Conservation (phyloP, 257 asterid species). For the Cinchona pubescens region DNA sequence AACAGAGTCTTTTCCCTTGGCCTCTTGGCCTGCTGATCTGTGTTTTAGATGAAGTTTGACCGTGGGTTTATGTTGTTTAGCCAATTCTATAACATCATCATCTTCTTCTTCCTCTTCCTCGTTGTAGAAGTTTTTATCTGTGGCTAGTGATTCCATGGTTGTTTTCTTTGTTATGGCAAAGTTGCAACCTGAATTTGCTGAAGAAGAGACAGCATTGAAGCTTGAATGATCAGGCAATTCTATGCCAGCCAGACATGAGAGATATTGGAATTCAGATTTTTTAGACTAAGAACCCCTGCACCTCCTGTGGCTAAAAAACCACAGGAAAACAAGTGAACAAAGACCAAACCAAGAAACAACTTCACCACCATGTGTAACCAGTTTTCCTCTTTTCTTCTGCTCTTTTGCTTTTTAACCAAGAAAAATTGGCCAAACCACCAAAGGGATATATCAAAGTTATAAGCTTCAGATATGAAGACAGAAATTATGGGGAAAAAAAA, state of each 20-base stretch:
- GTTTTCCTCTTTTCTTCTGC: neutral
- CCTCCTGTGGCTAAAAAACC: constrained; percentile 30
- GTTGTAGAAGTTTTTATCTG: constrained; percentile 14
- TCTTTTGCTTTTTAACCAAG: neutral
- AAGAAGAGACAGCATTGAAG: constrained; percentile 35
- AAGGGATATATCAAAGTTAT: neutral
- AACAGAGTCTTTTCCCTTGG: constrained; percentile 38
- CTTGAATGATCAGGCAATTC: constrained; percentile 44
- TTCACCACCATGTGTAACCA: constrained; percentile 35
- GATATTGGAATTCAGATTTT: constrained; percentile 29
- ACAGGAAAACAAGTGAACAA: constrained; percentile 29
- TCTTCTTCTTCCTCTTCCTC: constrained; percentile 20
- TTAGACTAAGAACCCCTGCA: constrained; percentile 22
- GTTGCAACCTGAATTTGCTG: constrained; percentile 38
- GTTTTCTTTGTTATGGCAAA: constrained; percentile 16
- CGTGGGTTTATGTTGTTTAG: constrained; percentile 25
- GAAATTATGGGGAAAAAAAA: neutral
- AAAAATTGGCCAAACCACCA: neutral
- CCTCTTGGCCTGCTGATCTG: constrained; percentile 32
- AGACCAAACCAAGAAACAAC: constrained; percentile 25
- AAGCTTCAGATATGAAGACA: neutral
- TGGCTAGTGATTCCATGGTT: constrained; percentile 1
- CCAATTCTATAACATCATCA: constrained; percentile 12
- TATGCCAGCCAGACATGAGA: constrained; percentile 35
- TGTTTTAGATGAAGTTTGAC: constrained; percentile 63